Conservation (phyloP, 164 flowering plant species). For the Magnolia officinalis region DNA sequence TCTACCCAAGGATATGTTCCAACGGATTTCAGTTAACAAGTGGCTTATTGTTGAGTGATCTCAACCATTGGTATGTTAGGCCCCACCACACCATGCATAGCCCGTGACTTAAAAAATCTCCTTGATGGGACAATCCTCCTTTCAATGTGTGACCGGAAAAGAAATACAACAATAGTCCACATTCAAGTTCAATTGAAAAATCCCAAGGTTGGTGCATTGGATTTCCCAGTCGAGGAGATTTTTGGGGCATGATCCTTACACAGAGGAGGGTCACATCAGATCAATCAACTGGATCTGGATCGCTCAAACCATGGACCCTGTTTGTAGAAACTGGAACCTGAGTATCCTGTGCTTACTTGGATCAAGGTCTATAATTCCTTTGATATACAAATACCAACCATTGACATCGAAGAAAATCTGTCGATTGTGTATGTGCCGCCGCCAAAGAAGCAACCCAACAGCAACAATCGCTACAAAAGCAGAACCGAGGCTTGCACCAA, state of each 20-base stretch:
- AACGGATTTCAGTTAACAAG: neutral
- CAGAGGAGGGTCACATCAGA: neutral
- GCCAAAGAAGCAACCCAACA: slow-evolving; percentile 61
- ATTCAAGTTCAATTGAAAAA: neutral
- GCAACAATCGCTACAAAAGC: slow-evolving; percentile 35
- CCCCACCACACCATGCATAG: no score
- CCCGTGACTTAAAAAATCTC: no score
- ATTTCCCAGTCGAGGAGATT: neutral
- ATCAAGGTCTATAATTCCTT: no score
- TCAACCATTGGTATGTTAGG: no score
- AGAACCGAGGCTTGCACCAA: slow-evolving; percentile 62
- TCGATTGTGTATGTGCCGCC: slow-evolving; percentile 64
- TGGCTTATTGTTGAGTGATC: no score
- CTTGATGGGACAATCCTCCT: no score
- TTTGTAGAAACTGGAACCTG: neutral
- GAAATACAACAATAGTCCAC: no score
- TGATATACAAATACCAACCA: slow-evolving; percentile 38
- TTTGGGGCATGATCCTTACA: neutral
- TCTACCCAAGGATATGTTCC: neutral
- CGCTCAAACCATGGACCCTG: neutral
- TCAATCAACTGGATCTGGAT: neutral
- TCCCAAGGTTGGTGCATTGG: neutral
- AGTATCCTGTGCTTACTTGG: neutral
- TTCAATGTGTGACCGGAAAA: no score
- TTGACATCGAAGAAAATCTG: slow-evolving; percentile 84